Base-by-base conservation (phyloP, 306 rosid genomes). In the Mimosa bimucronata region DNA sequence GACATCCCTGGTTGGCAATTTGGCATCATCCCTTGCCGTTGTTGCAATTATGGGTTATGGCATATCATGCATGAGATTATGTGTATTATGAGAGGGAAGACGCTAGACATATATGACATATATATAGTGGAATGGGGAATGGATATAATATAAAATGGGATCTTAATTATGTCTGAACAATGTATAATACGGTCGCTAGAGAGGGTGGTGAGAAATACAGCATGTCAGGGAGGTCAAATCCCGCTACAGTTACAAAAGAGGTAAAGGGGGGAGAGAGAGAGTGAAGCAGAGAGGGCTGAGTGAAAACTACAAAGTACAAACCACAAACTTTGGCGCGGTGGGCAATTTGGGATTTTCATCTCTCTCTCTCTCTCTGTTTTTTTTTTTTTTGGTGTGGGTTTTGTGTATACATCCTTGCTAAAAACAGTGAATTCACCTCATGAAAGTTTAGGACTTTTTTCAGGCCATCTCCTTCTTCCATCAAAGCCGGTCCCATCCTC, bases 341-440 rank as follows among this genome's bases (percentile, higher is more conserved):
- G 67, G 73, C 81, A 74, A 83, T 74, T 83, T 77, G 91, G 89
- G 90, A 88, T 85, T 91, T 89, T 34, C 38, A n/a, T n/a, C n/a
- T n/a, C n/a, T n/a, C n/a, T n/a, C n/a, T n/a, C n/a, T n/a, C 38
- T 34, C 5, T 34, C 38, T 34, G 3, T 34, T 6, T 34, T 34
- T 34, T 65, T 81, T 84, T 85, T 58, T 57, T 21, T 50, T 30
- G 38, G 38, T 3, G 78, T 55, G 55, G 55, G 23, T 73, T 85
- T 82, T 88, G 90, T 83, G 89, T 70, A 82, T 80, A 70, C 73
- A 84, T 83, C 62, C 86, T 83, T 82, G 89, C 93, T 89, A 83
- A 87, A 94, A 89, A 90, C 97, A 92, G 98, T 88, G 94, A 61
- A 89, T 88, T 88, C 2, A 48, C 86, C 91, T 86, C 79, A 89